Conservation (phyloP, 108 stramenopile species). For the Aurantiochytrium sp. region DNA sequence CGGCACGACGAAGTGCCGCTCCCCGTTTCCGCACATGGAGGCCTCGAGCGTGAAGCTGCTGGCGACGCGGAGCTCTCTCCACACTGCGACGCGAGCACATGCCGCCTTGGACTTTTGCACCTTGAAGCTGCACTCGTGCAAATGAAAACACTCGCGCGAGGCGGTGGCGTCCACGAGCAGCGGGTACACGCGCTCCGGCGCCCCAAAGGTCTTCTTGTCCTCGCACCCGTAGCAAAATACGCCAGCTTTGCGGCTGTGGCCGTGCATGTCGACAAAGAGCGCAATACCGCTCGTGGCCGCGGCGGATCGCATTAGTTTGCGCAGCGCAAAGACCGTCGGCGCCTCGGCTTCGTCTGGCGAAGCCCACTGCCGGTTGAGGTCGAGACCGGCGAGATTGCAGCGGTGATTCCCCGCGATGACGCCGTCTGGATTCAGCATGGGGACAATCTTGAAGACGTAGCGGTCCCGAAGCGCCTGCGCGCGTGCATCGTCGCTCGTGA, state of each 20-base stretch:
- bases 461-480: conserved; percentile 40
- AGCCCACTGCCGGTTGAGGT: conserved; percentile 58
- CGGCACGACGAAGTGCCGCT: not conserved
- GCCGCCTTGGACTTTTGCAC: not conserved
- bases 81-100: conserved; percentile 15
- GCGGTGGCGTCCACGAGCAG: not conserved
- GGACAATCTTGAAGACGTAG: conserved; percentile 58
- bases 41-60: conserved; percentile 32
- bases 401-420: conserved; percentile 62
- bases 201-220: not conserved
- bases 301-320: conserved; percentile 32
- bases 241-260: conserved; percentile 57
- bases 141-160: not conserved
- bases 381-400: conserved; percentile 50
- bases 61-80: not conserved
- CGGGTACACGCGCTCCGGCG: not conserved
- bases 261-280: conserved; percentile 60
- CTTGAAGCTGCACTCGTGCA: conserved; percentile 19
- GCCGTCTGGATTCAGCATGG: conserved; percentile 67
- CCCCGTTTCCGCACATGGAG: not conserved
- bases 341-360: conserved; percentile 35
- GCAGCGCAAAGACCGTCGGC: conserved; percentile 47
- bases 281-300: conserved; percentile 19
- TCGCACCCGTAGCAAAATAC: conserved; percentile 49
- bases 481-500: conserved; percentile 31